A percentile compares a stretch with the other conserved stretches of the same genome.
Conservation (phyloP, 1,139 yeast species). For the Fermentozyma sake region DNA sequence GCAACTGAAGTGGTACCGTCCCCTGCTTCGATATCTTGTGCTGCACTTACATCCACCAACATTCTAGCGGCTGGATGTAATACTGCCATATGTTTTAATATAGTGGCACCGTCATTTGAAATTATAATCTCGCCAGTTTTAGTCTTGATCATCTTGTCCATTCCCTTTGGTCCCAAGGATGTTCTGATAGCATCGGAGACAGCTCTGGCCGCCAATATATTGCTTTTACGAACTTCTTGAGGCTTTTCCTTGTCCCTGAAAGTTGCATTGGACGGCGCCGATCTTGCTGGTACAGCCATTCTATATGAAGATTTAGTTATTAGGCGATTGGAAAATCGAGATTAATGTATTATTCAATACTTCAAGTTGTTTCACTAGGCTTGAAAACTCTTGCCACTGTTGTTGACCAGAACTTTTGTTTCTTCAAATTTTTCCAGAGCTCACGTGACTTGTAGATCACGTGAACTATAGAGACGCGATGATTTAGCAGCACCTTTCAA, state of each 20-base stretch:
- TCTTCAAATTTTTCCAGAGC: too few species aligned
- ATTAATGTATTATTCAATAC: too few species aligned
- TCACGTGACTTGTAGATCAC: too few species aligned
- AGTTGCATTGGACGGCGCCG: constrained; percentile 73
- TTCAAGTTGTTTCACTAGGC: too few species aligned
- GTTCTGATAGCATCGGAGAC: constrained; percentile 98
- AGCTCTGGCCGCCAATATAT: constrained; percentile 93
- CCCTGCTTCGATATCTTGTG: constrained; percentile 98
- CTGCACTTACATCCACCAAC: constrained; percentile 96
- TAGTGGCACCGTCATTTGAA: constrained; percentile 97
- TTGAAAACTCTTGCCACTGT: too few species aligned
- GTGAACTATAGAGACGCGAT: too few species aligned
- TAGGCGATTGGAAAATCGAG: too few species aligned
- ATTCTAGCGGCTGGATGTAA: constrained; percentile 97
- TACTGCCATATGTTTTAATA: constrained; percentile 94
- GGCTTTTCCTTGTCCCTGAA: constrained; percentile 96
- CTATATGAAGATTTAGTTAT: too few species aligned
- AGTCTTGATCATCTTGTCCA: constrained; percentile 98
- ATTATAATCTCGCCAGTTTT: constrained; percentile 89
- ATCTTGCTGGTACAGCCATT: too few species aligned
- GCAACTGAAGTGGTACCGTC: constrained; percentile 99
- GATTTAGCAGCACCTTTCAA: too few species aligned
- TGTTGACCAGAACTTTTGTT: too few species aligned
- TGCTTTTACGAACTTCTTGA: constrained; percentile 90
- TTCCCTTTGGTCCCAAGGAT: constrained; percentile 96